phyloP scores from a whole-genome alignment of 345 rosid genomes.

The Camelina laxa region DNA sequence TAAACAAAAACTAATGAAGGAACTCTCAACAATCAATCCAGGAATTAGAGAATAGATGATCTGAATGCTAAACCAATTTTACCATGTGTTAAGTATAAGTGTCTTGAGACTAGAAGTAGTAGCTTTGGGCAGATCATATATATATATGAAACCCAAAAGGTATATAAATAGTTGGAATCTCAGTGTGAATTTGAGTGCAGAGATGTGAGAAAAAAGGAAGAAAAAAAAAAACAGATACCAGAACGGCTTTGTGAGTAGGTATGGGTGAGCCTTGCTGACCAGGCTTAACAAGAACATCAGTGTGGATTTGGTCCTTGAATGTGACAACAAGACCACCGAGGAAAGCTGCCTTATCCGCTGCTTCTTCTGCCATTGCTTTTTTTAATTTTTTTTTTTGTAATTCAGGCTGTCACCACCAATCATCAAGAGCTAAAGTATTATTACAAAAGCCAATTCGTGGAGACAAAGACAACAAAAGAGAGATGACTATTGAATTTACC shows the following conservation, averaged over 20 bases:
- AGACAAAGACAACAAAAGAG: too few relatives aligned
- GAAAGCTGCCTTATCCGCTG: conserved; percentile 30
- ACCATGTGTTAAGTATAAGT: not conserved
- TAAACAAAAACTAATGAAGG: not conserved
- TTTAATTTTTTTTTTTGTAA: not conserved
- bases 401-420: not conserved
- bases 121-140: not conserved
- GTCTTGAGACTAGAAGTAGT: not conserved
- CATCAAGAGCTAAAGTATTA: too few relatives aligned
- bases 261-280: conserved; percentile 24
- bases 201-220: not conserved
- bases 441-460: too few relatives aligned
- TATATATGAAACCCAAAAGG: too few relatives aligned
- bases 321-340: conserved; percentile 32
- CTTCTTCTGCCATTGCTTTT: conserved; percentile 30
- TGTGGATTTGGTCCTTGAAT: conserved; percentile 39
- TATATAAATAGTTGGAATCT: not conserved
- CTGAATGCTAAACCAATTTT: not conserved
- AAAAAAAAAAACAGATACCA: not conserved
- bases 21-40: not conserved
- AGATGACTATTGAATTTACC: too few relatives aligned
- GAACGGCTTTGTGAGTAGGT: conserved; percentile 35
- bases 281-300: conserved; percentile 38
- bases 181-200: not conserved
- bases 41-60: not conserved